Evolutionary conservation across 768 basidiomycete species (phyloP).

Genomic region (Xerocomus potaroensis): DNA sequence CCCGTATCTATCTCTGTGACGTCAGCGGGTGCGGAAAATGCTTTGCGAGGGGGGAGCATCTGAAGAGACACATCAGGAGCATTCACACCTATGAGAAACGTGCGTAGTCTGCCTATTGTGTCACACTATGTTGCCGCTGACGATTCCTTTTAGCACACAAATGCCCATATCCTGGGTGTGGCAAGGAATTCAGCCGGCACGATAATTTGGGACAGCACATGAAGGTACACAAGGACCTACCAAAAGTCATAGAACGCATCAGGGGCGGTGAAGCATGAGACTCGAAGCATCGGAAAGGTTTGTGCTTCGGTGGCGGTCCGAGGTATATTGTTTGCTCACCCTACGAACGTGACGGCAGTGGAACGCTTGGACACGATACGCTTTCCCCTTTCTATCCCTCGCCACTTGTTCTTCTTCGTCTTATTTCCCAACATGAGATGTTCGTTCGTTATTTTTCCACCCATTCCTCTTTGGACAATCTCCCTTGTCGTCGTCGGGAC

Average conservation of each 20-base stretch:
- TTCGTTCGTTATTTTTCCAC: conserved; percentile 18
- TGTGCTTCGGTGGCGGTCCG: conserved; percentile 18
- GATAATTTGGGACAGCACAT: conserved; percentile 89
- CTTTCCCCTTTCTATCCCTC: conserved; percentile 19
- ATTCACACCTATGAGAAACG: conserved; percentile 94
- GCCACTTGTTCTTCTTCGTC: conserved; percentile 7
- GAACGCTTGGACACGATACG: conserved; percentile 23
- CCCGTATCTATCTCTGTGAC: conserved; percentile 65
- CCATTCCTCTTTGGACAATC: conserved; percentile 23
- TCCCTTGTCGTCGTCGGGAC: conserved; percentile 15
- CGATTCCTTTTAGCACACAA: conserved; percentile 54
- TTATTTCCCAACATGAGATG: conserved; percentile 25
- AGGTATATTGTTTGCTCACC: conserved; percentile 16
- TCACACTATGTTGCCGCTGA: conserved; percentile 11
- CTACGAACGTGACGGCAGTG: conserved; percentile 21
- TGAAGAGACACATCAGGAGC: conserved; percentile 83
- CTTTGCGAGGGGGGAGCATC: conserved; percentile 84
- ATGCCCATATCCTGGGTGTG: conserved; percentile 76
- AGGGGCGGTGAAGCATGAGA: conserved; percentile 21
- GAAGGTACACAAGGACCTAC: conserved; percentile 61
- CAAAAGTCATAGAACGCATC: conserved; percentile 26
- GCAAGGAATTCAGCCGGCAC: conserved; percentile 80
- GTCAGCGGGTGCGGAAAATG: conserved; percentile 84
- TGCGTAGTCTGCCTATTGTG: conserved; percentile 36
- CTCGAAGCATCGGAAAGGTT: conserved; percentile 16